phyloP scores from a whole-genome alignment of 768 basidiomycete species.

The Auricularia sp. region DNA sequence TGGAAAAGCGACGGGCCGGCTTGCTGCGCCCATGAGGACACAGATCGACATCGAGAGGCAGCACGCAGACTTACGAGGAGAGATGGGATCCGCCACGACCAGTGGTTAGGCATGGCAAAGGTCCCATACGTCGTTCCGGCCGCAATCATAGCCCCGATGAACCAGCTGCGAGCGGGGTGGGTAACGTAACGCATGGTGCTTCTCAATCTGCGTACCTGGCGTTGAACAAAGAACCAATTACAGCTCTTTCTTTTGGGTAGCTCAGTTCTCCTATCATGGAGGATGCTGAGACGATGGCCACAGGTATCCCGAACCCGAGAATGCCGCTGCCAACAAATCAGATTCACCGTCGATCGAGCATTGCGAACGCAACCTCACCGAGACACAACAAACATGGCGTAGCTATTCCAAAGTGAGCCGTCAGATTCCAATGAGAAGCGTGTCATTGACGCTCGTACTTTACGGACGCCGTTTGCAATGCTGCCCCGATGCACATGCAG shows the following conservation, averaged over 20 bases:
- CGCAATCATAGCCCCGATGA: constrained; percentile 6
- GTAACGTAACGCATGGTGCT: no score
- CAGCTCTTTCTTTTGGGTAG: constrained; percentile 8
- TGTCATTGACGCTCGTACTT: background rate
- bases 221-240: background rate
- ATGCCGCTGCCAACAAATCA: constrained; percentile 2
- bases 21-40: constrained; percentile 38
- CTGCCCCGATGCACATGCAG: constrained; percentile 38
- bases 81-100: constrained; percentile 44
- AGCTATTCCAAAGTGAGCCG: no score
- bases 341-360: no score
- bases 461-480: constrained; percentile 6
- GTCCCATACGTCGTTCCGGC: background rate
- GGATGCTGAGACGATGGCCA: constrained; percentile 5
- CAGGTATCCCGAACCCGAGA: constrained; percentile 9
- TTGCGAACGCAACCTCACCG: no score
- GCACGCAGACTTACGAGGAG: no score
- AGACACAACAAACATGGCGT: no score
- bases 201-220: background rate
- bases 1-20: constrained; percentile 43
- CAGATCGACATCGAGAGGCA: no score
- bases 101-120: constrained; percentile 22
- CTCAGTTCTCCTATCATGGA: constrained; percentile 7
- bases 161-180: background rate
- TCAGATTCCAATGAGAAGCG: no score